phyloP scores from a whole-genome alignment of 2,329 filamentous ascomycete genomes.

The Apiospora rasikravindrae region DNA sequence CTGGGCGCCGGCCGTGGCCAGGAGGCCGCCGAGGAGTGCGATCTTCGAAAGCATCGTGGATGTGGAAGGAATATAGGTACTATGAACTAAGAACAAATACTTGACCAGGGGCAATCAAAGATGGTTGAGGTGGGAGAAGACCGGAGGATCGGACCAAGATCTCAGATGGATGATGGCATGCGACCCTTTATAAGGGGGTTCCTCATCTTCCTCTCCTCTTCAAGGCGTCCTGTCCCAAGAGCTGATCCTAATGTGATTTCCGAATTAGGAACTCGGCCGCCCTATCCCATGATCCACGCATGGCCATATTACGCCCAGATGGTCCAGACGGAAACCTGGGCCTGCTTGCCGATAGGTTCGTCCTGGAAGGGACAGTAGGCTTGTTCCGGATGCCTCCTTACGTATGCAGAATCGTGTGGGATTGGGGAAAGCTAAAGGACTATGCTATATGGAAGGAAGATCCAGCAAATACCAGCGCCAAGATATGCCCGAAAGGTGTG shows the following conservation, averaged over 20 bases:
- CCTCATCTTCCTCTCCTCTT: background rate
- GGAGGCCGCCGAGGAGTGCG: constrained; percentile 39
- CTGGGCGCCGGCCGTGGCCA: constrained; percentile 45
- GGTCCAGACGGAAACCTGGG: constrained; percentile 13
- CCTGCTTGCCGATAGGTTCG: constrained; percentile 7
- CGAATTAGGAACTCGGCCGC: constrained; percentile 16
- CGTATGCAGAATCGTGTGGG: background rate
- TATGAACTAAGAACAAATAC: background rate
- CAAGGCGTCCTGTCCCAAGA: background rate
- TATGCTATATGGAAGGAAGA: constrained; percentile 4
- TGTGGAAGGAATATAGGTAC: no score
- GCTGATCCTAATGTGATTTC: background rate
- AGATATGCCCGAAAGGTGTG: background rate
- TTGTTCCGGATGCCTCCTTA: constrained; percentile 8
- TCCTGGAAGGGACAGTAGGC: background rate
- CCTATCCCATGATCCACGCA: constrained; percentile 1
- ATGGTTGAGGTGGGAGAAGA: constrained; percentile 10
- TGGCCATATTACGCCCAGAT: constrained; percentile 1
- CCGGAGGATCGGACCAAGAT: background rate
- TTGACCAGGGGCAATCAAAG: background rate
- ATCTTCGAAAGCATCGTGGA: constrained; percentile 32
- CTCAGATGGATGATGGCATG: background rate
- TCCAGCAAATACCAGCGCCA: background rate
- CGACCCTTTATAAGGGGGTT: background rate
- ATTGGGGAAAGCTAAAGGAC: background rate